Evolutionary conservation across 139 green algal species (phyloP).

Genomic region (Asterochloris erici): DNA sequence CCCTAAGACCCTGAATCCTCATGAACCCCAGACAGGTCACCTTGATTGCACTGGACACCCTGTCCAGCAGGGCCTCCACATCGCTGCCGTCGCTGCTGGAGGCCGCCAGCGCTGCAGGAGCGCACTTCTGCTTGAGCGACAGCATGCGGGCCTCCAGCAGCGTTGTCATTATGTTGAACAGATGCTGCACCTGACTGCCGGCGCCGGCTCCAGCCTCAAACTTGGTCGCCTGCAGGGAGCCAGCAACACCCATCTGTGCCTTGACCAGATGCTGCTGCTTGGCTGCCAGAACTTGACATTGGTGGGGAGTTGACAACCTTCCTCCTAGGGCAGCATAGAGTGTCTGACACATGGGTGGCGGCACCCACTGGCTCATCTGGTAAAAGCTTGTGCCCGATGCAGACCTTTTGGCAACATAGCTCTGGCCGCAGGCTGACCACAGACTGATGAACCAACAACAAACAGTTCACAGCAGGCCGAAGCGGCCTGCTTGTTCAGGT

Average conservation of each 20-base stretch:
- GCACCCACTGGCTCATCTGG: neutral
- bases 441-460: too few species aligned
- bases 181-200: constrained; percentile 8
- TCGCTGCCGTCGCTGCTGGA: neutral
- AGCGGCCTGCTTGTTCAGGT: too few species aligned
- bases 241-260: neutral
- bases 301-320: too few species aligned
- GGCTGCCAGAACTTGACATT: too few species aligned
- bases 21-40: neutral
- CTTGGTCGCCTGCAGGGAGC: neutral
- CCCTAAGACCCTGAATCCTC: too few species aligned
- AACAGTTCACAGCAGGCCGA: too few species aligned
- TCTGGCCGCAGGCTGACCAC: too few species aligned
- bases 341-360: too few species aligned
- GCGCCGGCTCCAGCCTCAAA: neutral
- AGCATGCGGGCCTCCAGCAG: constrained; percentile 9
- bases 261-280: too few species aligned
- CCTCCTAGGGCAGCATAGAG: too few species aligned
- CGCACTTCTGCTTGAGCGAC: constrained; percentile 10
- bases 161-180: constrained; percentile 14
- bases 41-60: constrained; percentile 6
- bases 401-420: too few species aligned
- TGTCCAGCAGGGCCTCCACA: constrained; percentile 3
- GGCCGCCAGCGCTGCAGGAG: constrained; percentile 7
- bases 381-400: neutral